Percentiles rank a stretch among this genome's conserved stretches.
phyloP scores from a whole-genome alignment of 805 yeast species.

The Kodamaea neixiangensis region DNA sequence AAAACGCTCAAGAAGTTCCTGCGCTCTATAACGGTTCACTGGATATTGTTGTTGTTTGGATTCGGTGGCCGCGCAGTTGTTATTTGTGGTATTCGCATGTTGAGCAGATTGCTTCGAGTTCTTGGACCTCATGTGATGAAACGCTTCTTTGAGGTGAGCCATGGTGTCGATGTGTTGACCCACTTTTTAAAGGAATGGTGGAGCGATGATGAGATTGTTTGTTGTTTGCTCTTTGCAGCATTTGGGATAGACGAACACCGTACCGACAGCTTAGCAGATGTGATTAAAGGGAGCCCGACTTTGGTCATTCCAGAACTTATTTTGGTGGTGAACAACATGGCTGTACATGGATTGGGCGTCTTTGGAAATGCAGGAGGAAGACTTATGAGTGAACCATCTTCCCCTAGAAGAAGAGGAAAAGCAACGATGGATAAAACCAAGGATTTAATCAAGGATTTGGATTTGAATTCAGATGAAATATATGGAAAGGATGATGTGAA shows the following conservation, averaged over 20 bases:
- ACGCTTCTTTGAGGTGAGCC: constrained; percentile 48
- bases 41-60: constrained; percentile 59
- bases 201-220: constrained; percentile 46
- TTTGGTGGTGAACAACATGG: constrained; percentile 7
- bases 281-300: background rate
- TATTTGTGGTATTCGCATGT: constrained; percentile 42
- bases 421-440: background rate
- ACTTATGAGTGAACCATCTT: constrained; percentile 3
- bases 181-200: constrained; percentile 49
- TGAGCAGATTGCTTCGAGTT: constrained; percentile 50
- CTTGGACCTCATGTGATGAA: constrained; percentile 49
- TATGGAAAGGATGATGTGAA: constrained; percentile 2
- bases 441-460: constrained; percentile 2
- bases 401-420: constrained; percentile 2
- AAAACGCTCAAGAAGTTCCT: constrained; percentile 46
- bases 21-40: constrained; percentile 61
- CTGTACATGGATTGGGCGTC: constrained; percentile 2
- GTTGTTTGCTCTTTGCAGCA: constrained; percentile 41
- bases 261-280: constrained; percentile 1
- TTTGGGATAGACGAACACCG: constrained; percentile 39
- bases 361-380: constrained; percentile 1
- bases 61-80: constrained; percentile 36
- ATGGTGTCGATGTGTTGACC: constrained; percentile 53
- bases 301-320: constrained; percentile 10
- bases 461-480: constrained; percentile 3